phyloP scores from a whole-genome alignment of 106 monocot species.

The Gastrodia elata region DNA sequence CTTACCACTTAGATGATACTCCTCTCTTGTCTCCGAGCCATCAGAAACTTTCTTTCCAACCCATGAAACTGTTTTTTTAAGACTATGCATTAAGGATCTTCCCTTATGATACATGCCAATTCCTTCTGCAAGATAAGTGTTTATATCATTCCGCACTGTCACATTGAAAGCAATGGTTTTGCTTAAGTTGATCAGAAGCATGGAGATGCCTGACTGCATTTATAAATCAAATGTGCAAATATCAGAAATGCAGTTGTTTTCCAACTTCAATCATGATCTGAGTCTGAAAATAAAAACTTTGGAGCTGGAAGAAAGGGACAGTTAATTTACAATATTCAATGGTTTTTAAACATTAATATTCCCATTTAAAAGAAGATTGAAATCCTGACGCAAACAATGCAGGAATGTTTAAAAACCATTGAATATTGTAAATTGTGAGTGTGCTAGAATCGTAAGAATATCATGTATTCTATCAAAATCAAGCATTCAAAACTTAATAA shows the following conservation, averaged over 20 bases:
- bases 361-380: too few species aligned
- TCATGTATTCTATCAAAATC: too few species aligned
- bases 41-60: slow-evolving; percentile 35
- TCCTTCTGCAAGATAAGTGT: slow-evolving; percentile 13
- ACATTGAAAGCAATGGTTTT: slow-evolving; percentile 27
- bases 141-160: slow-evolving; percentile 31
- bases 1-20: slow-evolving; percentile 52
- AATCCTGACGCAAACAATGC: too few species aligned
- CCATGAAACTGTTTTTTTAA: slow-evolving; percentile 53
- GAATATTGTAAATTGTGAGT: too few species aligned
- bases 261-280: too few species aligned
- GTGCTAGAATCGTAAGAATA: too few species aligned
- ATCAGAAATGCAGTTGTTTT: background rate
- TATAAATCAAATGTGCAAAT: background rate
- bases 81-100: slow-evolving; percentile 23
- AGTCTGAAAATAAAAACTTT: too few species aligned
- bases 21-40: slow-evolving; percentile 38
- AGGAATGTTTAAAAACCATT: too few species aligned
- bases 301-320: too few species aligned
- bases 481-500: too few species aligned
- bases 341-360: too few species aligned
- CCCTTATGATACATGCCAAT: slow-evolving; percentile 7
- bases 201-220: slow-evolving; percentile 38
- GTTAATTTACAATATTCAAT: too few species aligned
- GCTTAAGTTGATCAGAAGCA: slow-evolving; percentile 57